These are phyloP conservation scores for Penicillium sp. DNA, from an alignment of 2,329 filamentous ascomycete genomes.

Conservation along the genomic window DNA sequence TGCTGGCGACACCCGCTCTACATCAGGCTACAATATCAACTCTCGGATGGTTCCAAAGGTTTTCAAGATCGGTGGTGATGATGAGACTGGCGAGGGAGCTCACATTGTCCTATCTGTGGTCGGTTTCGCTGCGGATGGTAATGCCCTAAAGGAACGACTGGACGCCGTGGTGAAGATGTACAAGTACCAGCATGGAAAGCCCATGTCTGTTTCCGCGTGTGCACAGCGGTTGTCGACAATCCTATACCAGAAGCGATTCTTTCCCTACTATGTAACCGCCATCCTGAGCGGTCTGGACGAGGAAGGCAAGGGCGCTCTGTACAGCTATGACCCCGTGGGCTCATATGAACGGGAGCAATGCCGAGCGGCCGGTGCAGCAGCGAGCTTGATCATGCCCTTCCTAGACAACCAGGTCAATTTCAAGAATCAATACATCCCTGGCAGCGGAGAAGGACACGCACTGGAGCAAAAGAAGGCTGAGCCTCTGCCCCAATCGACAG, in stretches of 20 bases:
- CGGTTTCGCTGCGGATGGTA: slow-evolving; percentile 91
- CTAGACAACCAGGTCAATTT: slow-evolving; percentile 99
- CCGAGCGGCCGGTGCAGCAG: slow-evolving; percentile 86
- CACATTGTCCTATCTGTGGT: slow-evolving; percentile 90
- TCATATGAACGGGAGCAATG: slow-evolving; percentile 98
- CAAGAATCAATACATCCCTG: slow-evolving; percentile 96
- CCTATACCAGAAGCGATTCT: slow-evolving; percentile 96
- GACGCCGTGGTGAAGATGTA: slow-evolving; percentile 98
- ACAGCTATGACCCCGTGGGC: slow-evolving; percentile 96
- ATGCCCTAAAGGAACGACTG: slow-evolving; percentile 88
- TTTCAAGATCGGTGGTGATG: slow-evolving; percentile 93
- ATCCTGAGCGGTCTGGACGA: slow-evolving; percentile 94
- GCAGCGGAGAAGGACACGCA: slow-evolving; percentile 78
- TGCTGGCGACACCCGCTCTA: slow-evolving; percentile 94
- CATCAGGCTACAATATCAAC: slow-evolving; percentile 98
- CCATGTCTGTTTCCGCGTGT: slow-evolving; percentile 91
- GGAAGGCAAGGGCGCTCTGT: slow-evolving; percentile 88
- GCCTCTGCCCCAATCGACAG: slow-evolving; percentile 70
- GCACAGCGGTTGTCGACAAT: slow-evolving; percentile 94
- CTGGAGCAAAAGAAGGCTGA: slow-evolving; percentile 61
- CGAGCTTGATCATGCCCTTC: slow-evolving; percentile 97
- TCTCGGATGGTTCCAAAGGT: slow-evolving; percentile 92
- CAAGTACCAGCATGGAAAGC: slow-evolving; percentile 95
- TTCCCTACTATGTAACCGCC: slow-evolving; percentile 96
- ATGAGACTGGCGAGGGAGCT: slow-evolving; percentile 78